A percentile compares a stretch with the other conserved stretches of the same genome.
Evolutionary conservation across 768 basidiomycete genomes (phyloP).

Genomic region (Symmetrospora coprosmae): DNA sequence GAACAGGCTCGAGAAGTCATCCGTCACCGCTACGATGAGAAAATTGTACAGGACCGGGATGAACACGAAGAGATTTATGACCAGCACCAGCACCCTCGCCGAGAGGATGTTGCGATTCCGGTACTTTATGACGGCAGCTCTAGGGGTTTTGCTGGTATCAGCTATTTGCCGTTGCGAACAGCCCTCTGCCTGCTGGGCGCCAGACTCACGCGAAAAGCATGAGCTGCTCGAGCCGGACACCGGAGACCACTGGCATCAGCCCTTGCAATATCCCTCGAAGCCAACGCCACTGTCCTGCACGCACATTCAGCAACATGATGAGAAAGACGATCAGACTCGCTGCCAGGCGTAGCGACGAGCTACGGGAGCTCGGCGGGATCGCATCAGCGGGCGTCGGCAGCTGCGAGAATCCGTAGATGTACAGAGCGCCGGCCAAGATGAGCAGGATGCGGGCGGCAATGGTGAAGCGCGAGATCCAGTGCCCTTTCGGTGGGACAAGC

Average conservation of each 20-base stretch:
- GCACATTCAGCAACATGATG: neutral
- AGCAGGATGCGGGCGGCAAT: neutral
- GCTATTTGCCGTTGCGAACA: too few species aligned
- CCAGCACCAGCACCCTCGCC: neutral
- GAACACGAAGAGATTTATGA: slow-evolving; percentile 7
- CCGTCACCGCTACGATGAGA: slow-evolving; percentile 22
- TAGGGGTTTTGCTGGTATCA: too few species aligned
- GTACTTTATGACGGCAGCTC: too few species aligned
- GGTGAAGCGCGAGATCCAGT: slow-evolving; percentile 9
- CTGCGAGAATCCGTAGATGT: neutral
- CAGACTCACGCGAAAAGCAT: too few species aligned
- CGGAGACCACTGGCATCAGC: too few species aligned
- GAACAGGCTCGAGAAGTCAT: slow-evolving; percentile 1
- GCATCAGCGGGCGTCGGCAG: slow-evolving; percentile 9
- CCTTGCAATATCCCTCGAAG: too few species aligned
- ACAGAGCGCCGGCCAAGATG: neutral
- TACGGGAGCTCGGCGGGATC: neutral
- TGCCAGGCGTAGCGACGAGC: slow-evolving; percentile 3
- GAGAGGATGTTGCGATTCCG: too few species aligned
- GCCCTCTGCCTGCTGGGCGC: too few species aligned
- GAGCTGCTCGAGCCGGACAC: too few species aligned
- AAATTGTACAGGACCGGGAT: slow-evolving; percentile 13
- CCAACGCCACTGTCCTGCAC: too few species aligned
- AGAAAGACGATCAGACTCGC: slow-evolving; percentile 3
- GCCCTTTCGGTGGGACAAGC: neutral